Conservation (phyloP, 257 asterid species). For the Ophiorrhiza pumila region DNA sequence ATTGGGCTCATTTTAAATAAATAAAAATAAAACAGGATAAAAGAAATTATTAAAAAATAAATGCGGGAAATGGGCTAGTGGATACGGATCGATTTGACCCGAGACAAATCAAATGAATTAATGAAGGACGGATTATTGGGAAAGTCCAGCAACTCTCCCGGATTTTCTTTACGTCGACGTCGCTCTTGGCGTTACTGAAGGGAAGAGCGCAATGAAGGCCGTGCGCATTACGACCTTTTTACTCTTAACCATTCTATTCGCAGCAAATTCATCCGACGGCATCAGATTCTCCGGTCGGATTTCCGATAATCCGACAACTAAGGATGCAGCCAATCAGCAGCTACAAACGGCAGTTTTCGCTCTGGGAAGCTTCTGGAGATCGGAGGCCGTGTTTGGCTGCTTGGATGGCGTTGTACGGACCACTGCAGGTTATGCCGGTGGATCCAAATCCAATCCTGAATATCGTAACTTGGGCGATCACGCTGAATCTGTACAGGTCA, state of each 20-base stretch:
- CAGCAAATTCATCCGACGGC: slow-evolving; percentile 32
- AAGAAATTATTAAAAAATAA: too few species aligned
- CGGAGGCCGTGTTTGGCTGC: slow-evolving; percentile 92
- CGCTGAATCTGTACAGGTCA: slow-evolving; percentile 91
- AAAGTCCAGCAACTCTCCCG: neutral
- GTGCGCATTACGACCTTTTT: slow-evolving; percentile 14
- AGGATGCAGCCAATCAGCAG: slow-evolving; percentile 35
- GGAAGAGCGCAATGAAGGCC: slow-evolving; percentile 19
- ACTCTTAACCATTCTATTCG: slow-evolving; percentile 25
- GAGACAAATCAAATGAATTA: too few species aligned
- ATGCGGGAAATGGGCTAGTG: neutral
- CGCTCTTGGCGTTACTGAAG: too few species aligned
- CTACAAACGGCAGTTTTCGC: slow-evolving; percentile 68
- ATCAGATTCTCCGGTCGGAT: slow-evolving; percentile 76
- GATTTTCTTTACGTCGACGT: neutral
- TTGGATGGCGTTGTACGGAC: slow-evolving; percentile 74
- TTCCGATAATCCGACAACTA: slow-evolving; percentile 25
- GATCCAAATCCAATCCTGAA: slow-evolving; percentile 70
- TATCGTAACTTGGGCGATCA: slow-evolving; percentile 84
- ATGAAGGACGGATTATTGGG: neutral
- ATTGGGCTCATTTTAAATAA: too few species aligned
- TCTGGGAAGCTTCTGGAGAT: slow-evolving; percentile 97
- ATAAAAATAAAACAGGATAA: too few species aligned
- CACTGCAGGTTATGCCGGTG: slow-evolving; percentile 78
- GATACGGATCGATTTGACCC: neutral